phyloP scores from a whole-genome alignment of 768 basidiomycete genomes.

The Cystobasidium ongulense region DNA sequence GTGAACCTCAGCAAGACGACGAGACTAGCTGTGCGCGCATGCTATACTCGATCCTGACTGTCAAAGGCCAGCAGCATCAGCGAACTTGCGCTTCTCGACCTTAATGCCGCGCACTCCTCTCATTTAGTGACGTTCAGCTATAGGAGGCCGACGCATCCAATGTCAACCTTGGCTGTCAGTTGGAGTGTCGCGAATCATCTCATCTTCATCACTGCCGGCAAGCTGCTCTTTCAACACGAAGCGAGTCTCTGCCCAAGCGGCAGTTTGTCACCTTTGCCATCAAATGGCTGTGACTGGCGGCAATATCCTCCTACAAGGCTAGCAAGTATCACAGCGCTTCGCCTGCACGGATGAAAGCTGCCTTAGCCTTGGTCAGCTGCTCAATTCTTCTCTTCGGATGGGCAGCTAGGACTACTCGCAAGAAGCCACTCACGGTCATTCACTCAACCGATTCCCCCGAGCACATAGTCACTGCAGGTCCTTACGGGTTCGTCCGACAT shows the following conservation, averaged over 20 bases:
- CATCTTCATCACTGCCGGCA: conserved; percentile 10
- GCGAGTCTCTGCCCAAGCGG: background rate
- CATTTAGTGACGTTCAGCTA: no score
- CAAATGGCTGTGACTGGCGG: background rate
- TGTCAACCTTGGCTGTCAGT: background rate
- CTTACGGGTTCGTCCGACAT: background rate
- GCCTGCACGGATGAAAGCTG: background rate
- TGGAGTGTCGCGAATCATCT: background rate
- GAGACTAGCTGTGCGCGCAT: no score
- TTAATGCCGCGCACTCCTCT: no score
- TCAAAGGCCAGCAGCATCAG: no score
- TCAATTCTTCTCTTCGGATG: background rate
- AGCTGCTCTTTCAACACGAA: background rate
- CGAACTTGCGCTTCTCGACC: no score
- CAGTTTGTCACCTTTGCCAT: background rate
- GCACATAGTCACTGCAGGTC: conserved; percentile 2
- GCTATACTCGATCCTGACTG: no score
- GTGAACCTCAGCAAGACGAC: no score
- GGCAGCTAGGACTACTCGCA: background rate
- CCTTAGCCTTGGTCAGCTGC: background rate
- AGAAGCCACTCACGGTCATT: background rate
- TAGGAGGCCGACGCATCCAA: no score
- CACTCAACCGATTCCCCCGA: conserved; percentile 3
- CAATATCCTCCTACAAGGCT: background rate
- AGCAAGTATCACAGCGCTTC: background rate